Evolutionary conservation across 2,329 filamentous ascomycete genomes (phyloP), one percentile per base, ranked within the genome.

Genomic region (Fusarium compactum): DNA sequence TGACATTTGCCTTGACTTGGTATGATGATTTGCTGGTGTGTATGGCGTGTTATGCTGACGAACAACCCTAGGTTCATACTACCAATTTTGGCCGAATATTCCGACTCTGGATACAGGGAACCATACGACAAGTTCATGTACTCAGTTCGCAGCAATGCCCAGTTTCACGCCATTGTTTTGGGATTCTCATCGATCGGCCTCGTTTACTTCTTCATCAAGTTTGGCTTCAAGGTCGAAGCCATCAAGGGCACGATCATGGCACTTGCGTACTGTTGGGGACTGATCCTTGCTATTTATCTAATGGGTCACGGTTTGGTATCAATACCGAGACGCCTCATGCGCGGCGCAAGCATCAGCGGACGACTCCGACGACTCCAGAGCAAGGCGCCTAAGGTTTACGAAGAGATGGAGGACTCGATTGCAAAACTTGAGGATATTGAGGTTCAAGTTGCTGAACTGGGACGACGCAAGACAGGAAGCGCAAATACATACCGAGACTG

Each of bases 231-330:
- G 4, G 91, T 66, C 25, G 50, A 67, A 41, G 63, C 91, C 0
- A 85, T 98, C 73, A 97, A 97, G 82, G 91, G 89, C 38, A 84
- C 97, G 43, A 86, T 97, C 69, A 97, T 99, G 93, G 95, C 96
- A 16, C 84, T 98, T 64, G 93, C 95, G 40, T 99, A 99, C 80
- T 93, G 94, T 65, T 98, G 95, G 92, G 94, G 95, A 74, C 83
- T 99, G 74, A 86, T 95, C 7, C 85, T 98, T 55, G 96, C 95
- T 47, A 97, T 99, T 67, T 98, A 97, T 77, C 86, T 99, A 43
- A 98, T 99, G 95, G 96, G 96, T 9, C 96, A 99, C 80, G 96
- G 96, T 10, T 85, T 99, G 27, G 96, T 99, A 32, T 92, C 95
- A 2, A 92, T 99, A 61, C 96, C 96, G 1, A 87, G 95, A 70